These are phyloP conservation scores for Rutstroemia sp. DNA, from an alignment of 2,329 filamentous ascomycete genomes.

Conservation along the genomic window DNA sequence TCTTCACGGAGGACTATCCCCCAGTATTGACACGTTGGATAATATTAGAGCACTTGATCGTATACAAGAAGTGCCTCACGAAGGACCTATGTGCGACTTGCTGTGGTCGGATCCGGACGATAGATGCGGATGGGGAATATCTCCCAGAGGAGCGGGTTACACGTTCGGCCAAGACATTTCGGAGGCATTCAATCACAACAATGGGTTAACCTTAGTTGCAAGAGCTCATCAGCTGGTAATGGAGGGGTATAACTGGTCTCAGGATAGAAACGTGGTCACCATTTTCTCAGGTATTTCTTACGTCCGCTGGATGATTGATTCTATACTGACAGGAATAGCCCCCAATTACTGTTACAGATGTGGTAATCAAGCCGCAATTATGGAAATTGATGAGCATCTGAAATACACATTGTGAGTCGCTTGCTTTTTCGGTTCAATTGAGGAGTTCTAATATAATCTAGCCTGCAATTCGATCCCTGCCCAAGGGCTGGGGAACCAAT, in stretches of 20 bases:
- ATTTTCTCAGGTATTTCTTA: slow-evolving; percentile 78
- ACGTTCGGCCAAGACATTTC: slow-evolving; percentile 97
- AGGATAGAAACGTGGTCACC: slow-evolving; percentile 95
- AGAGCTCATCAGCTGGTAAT: slow-evolving; percentile 97
- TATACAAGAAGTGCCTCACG: slow-evolving; percentile 96
- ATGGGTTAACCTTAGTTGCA: slow-evolving; percentile 90
- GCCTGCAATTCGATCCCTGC: slow-evolving; percentile 98
- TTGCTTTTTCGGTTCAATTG: background rate
- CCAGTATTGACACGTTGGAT: slow-evolving; percentile 91
- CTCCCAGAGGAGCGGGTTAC: slow-evolving; percentile 87
- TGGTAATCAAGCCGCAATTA: slow-evolving; percentile 98
- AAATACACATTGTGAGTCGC: slow-evolving; percentile 97
- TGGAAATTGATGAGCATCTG: slow-evolving; percentile 99
- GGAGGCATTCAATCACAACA: slow-evolving; percentile 99
- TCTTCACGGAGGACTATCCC: slow-evolving; percentile 90
- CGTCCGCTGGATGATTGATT: background rate
- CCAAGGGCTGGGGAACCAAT: slow-evolving; percentile 95
- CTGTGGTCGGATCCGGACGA: slow-evolving; percentile 98
- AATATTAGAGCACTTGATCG: slow-evolving; percentile 93
- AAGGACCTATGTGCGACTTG: slow-evolving; percentile 96
- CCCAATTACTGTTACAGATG: slow-evolving; percentile 98
- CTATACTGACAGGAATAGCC: slow-evolving; percentile 40
- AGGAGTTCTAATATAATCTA: slow-evolving; percentile 36
- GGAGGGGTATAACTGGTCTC: slow-evolving; percentile 99
- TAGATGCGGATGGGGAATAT: slow-evolving; percentile 92